Evolutionary conservation across 2,329 filamentous ascomycete species (phyloP).

Genomic region (Cryphonectria parasitica): DNA sequence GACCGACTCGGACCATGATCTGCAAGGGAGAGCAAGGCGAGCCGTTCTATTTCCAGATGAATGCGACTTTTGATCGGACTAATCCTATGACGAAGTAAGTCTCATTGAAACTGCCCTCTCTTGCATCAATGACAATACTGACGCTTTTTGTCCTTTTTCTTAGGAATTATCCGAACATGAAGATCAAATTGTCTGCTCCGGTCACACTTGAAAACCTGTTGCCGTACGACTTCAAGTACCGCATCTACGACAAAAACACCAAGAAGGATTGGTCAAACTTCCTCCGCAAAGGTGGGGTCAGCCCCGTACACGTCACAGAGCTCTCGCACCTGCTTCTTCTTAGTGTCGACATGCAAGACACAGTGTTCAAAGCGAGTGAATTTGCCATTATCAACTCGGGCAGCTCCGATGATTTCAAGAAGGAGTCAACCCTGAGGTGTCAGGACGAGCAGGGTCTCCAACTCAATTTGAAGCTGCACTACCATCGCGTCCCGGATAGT

Average conservation of each 20-base stretch:
- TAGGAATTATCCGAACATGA: conserved; percentile 92
- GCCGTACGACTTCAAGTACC: conserved; percentile 98
- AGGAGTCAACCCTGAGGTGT: conserved; percentile 77
- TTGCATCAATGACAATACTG: conserved; percentile 33
- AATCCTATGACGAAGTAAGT: conserved; percentile 77
- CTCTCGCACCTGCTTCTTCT: conserved; percentile 89
- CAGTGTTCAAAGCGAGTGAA: conserved; percentile 90
- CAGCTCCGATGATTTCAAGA: conserved; percentile 82
- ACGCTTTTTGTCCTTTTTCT: conserved; percentile 31
- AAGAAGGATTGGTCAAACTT: conserved; percentile 99
- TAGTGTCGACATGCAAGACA: conserved; percentile 96
- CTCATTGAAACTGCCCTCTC: background rate
- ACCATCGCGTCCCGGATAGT: conserved; percentile 85
- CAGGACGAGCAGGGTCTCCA: conserved; percentile 84
- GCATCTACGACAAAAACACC: conserved; percentile 98
- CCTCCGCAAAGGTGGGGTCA: conserved; percentile 91
- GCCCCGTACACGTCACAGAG: conserved; percentile 96
- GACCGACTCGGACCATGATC: conserved; percentile 82
- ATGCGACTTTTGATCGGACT: conserved; percentile 80
- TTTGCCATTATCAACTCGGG: conserved; percentile 97
- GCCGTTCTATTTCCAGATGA: conserved; percentile 96
- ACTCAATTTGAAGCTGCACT: conserved; percentile 84
- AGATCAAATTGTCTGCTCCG: conserved; percentile 85
- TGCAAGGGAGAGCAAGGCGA: conserved; percentile 87
- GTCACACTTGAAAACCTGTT: conserved; percentile 93